Evolutionary conservation across 2,329 filamentous ascomycete genomes (phyloP).

Genomic region (Curvularia lunata): DNA sequence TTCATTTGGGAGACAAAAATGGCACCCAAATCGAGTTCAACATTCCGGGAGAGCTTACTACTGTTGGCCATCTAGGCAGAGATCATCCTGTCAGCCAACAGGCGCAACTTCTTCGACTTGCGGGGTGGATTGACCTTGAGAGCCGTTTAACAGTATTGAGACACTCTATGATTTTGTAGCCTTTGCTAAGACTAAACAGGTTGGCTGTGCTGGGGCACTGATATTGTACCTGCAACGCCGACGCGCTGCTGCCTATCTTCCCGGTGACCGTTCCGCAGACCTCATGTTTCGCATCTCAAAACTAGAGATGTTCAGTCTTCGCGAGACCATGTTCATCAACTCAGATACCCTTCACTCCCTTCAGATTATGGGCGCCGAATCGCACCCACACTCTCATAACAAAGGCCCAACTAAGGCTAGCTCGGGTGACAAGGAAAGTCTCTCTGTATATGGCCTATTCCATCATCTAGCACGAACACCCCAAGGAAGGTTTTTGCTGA

Average conservation of each 20-base stretch:
- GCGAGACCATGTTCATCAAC: constrained; percentile 75
- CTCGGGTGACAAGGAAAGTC: constrained; percentile 75
- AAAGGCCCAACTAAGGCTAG: constrained; percentile 69
- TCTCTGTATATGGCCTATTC: constrained; percentile 86
- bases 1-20: constrained; percentile 60
- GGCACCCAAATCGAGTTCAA: constrained; percentile 62
- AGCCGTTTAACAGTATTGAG: constrained; percentile 68
- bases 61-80: constrained; percentile 48
- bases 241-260: constrained; percentile 66
- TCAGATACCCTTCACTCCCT: constrained; percentile 79
- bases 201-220: constrained; percentile 87
- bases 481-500: constrained; percentile 76
- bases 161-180: not conserved
- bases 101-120: constrained; percentile 70
- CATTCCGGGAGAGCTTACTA: constrained; percentile 63
- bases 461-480: constrained; percentile 74
- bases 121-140: constrained; percentile 74
- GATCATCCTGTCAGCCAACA: constrained; percentile 62
- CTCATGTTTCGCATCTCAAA: constrained; percentile 65
- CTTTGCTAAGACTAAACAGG: constrained; percentile 47
- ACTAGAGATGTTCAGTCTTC: constrained; percentile 77
- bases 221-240: constrained; percentile 78
- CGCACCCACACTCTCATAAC: constrained; percentile 80
- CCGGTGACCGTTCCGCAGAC: constrained; percentile 63
- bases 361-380: constrained; percentile 83